Base-by-base conservation (phyloP, 1,284 basidiomycete genomes). In the Malassezia dermatis region DNA sequence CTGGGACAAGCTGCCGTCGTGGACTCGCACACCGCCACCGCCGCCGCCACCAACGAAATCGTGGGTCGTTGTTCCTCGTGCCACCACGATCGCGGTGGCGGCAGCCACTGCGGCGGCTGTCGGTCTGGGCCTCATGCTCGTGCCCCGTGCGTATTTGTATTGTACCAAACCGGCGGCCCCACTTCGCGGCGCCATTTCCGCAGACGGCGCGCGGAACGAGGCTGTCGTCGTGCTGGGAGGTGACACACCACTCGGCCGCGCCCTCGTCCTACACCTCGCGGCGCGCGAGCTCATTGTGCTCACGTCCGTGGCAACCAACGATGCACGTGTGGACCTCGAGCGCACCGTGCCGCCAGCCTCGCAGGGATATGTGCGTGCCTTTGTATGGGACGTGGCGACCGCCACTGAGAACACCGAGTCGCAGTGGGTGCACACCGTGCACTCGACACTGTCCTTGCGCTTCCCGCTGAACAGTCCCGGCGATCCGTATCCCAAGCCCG, bases 401-500 rank as follows among this genome's bases (percentile, higher is more conserved):
- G 58, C 65, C 2, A 46, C 19, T n/a, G 40, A 69, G 27, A 59
- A 63, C 40, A 35, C 37, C 17, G 43, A 46, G 41, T 31, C 32
- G 17, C 53, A 59, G 2, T 69, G 72, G 45, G 50, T 64, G 12
- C 49, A 60, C 2, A 59, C 69, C 8, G 54, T 74, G 13, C 61
- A 66, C 8, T 51, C 65, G 10, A 62, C 65, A 2, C 60, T 69
- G 30, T 61, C 59, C 51, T 54, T 73, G 27, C 61, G 69, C 24
- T 74, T 61, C 51, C 71, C 71, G 19, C 61, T 71, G 12, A 65
- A 63, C 21, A 62, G 60, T 35, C 66, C 70, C 4, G 71, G 71
- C 5, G 71, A 74, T 37, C 71, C 71, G n/a, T 74, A 67, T 37
- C 65, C 70, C 1, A 55, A 61, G 13, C 65, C 70, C 2, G 71